Base-by-base conservation (phyloP, 2,329 filamentous ascomycete genomes). In the Trichoderma breve region DNA sequence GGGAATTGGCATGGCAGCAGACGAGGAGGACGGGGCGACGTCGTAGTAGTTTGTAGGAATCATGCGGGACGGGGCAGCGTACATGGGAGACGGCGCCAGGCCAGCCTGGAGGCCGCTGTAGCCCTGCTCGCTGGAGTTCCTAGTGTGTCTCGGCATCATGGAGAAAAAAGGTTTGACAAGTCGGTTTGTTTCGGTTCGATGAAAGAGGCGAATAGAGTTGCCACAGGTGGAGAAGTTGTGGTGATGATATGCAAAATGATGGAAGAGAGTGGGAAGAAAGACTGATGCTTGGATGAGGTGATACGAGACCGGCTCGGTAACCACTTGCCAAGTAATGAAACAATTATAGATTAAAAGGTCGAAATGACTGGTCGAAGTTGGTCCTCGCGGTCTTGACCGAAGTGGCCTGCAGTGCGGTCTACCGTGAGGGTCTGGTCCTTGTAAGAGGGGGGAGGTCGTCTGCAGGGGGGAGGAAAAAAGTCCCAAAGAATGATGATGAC, bases 71-170 rank as follows among this genome's bases (percentile, higher is more conserved):
- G 71, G 81, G 73, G 79, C 14, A 36, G 34, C 81, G 74, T 83
- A 84, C 75, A 85, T 80, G 72, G 83, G 78, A 28, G 84, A 79
- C 6, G 84, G 80, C 47, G 81, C 82, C 39, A 86, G 79, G 60
- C 83, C 81, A 32, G 82, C 78, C 4, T 82, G 79, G 74, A 86
- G 78, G 73, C 81, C 79, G 39, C 76, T 73, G 73, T 81, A 81
- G 65, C 76, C 76, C 58, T 79, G 78, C 14, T 71, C 76, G 76
- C 82, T 85, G 58, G 82, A 78, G 71, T 80, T 80, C 73, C 83
- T 81, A 9, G 79, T 80, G 75, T 85, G 83, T 77, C 83, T 85
- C 69, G 85, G 82, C 85, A 86, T 86, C 75, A 76, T 82, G 76
- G 74, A 70, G 73, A 71, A 68, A 68, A 39, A 43, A 58, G 47